Evolutionary conservation across 768 basidiomycete species (phyloP).

Genomic region (Macrolepiota dolichaula): DNA sequence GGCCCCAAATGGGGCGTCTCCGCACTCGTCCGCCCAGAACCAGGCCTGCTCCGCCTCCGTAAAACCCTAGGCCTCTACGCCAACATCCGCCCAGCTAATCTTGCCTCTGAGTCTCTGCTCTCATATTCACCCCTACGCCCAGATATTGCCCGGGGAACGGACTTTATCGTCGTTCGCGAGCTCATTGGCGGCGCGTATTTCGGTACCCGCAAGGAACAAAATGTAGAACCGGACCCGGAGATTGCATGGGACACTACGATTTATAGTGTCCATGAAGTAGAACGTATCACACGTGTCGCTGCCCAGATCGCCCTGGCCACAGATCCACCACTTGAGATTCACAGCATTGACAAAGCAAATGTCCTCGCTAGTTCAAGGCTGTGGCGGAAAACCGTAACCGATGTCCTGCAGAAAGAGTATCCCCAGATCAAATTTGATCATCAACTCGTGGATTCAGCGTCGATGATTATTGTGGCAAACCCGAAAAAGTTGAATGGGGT

Average conservation of each 20-base stretch:
- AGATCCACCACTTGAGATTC: slow-evolving; percentile 83
- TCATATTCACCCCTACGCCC: slow-evolving; percentile 86
- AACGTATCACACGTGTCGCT: slow-evolving; percentile 94
- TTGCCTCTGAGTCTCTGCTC: slow-evolving; percentile 89
- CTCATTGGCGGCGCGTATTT: slow-evolving; percentile 97
- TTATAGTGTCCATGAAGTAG: slow-evolving; percentile 88
- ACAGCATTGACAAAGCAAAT: slow-evolving; percentile 98
- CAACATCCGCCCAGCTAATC: slow-evolving; percentile 96
- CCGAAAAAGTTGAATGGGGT: slow-evolving; percentile 95
- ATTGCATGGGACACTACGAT: slow-evolving; percentile 90
- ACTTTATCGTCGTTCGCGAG: slow-evolving; percentile 94
- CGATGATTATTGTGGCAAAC: slow-evolving; percentile 90
- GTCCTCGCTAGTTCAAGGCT: slow-evolving; percentile 92
- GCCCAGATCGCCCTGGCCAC: slow-evolving; percentile 84
- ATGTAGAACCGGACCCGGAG: slow-evolving; percentile 57
- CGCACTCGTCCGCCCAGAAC: slow-evolving; percentile 86
- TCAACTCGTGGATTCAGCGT: slow-evolving; percentile 91
- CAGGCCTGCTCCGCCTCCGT: slow-evolving; percentile 82
- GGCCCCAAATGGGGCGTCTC: slow-evolving; percentile 99
- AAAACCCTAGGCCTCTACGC: slow-evolving; percentile 95
- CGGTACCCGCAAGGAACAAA: slow-evolving; percentile 87
- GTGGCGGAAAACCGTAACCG: slow-evolving; percentile 91
- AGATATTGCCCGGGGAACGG: slow-evolving; percentile 74
- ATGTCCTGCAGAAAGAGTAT: slow-evolving; percentile 81
- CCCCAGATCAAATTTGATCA: slow-evolving; percentile 87